phyloP scores from a whole-genome alignment of 345 rosid genomes.

The Boechera retrofracta region DNA sequence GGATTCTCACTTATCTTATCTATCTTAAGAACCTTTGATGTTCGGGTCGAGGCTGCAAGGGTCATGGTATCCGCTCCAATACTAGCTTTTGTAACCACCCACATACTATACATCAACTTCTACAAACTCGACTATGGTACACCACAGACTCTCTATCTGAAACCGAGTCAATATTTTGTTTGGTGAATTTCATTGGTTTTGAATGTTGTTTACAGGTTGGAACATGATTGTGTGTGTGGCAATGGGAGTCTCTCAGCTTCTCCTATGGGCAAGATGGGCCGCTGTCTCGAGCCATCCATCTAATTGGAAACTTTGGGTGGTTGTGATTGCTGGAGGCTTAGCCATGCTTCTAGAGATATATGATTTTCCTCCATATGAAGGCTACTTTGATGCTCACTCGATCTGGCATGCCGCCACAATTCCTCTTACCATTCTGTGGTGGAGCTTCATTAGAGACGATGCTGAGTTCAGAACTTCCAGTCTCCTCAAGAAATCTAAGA shows the following conservation, averaged over 20 bases:
- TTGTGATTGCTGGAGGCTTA: constrained; percentile 63
- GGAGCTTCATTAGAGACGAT: constrained; percentile 81
- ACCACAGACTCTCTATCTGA: constrained; percentile 14
- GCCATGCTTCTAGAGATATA: constrained; percentile 76
- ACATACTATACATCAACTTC: constrained; percentile 71
- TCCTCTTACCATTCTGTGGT: constrained; percentile 69
- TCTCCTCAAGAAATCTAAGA: constrained; percentile 55
- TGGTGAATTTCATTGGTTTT: background rate
- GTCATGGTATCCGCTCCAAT: constrained; percentile 84
- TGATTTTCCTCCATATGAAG: constrained; percentile 73
- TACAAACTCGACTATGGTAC: constrained; percentile 66
- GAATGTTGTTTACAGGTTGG: constrained; percentile 55
- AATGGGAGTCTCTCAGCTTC: constrained; percentile 63
- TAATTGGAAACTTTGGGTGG: constrained; percentile 69
- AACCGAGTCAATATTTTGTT: constrained; percentile 6
- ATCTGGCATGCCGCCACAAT: constrained; percentile 72
- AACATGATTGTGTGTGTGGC: constrained; percentile 69
- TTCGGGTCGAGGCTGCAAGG: constrained; percentile 68
- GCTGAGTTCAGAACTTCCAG: constrained; percentile 55
- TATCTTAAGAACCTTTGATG: constrained; percentile 62
- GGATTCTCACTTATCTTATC: constrained; percentile 73
- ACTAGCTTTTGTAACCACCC: constrained; percentile 70
- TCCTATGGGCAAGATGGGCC: constrained; percentile 76
- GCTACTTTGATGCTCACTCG: constrained; percentile 73
- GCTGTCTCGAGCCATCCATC: constrained; percentile 63